phyloP scores from a whole-genome alignment of 2,329 filamentous ascomycete species.

The Fonsecaea nubica region DNA sequence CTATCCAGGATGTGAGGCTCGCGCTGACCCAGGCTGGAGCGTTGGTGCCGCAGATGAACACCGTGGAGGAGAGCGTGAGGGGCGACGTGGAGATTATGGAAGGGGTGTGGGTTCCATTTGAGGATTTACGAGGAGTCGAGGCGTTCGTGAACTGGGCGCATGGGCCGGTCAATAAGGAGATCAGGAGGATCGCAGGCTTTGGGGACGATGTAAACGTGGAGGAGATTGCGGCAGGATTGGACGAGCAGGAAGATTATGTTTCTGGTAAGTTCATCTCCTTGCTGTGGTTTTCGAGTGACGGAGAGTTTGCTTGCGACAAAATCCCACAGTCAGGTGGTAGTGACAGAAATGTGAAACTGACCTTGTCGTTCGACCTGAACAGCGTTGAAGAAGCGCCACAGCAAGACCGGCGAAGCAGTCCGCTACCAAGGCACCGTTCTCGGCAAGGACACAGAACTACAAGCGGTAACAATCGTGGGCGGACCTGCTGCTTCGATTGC shows the following conservation, averaged over 20 bases:
- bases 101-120: constrained; percentile 47
- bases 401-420: constrained; percentile 84
- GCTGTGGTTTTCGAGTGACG: not conserved
- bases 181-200: constrained; percentile 79
- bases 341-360: constrained; percentile 24
- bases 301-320: constrained; percentile 1
- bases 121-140: constrained; percentile 78
- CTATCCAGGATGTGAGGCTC: constrained; percentile 79
- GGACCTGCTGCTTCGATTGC: constrained; percentile 70
- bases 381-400: constrained; percentile 91
- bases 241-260: constrained; percentile 72
- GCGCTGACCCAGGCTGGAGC: constrained; percentile 83
- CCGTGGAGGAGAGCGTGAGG: constrained; percentile 71
- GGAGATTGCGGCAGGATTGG: constrained; percentile 52
- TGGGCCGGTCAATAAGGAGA: constrained; percentile 76
- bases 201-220: constrained; percentile 60
- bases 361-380: constrained; percentile 9
- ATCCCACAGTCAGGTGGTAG: constrained; percentile 1
- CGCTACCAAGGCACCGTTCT: constrained; percentile 85
- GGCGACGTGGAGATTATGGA: constrained; percentile 53
- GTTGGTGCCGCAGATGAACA: constrained; percentile 70
- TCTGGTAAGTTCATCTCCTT: constrained; percentile 58
- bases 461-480: constrained; percentile 78
- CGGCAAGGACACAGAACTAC: constrained; percentile 73
- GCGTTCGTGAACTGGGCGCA: constrained; percentile 80